Conservation (phyloP, 495 filamentous ascomycete genomes). For the Tuber brumale region DNA sequence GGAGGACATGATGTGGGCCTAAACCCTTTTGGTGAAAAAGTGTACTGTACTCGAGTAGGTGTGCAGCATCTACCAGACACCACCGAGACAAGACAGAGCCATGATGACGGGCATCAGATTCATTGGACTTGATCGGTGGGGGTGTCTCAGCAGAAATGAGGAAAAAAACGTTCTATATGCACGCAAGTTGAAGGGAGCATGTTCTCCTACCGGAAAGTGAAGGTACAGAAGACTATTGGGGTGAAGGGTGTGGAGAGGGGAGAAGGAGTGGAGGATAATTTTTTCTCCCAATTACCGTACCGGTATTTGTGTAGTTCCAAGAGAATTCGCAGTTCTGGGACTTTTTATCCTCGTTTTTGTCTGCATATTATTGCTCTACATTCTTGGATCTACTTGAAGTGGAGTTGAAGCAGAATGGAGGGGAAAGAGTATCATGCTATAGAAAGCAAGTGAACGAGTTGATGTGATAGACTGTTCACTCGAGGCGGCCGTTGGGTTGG, state of each 20-base stretch:
- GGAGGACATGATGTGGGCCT: conserved; percentile 13
- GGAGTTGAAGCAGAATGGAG: background rate
- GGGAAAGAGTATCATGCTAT: too few species aligned
- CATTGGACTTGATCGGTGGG: conserved; percentile 24
- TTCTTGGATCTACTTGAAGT: background rate
- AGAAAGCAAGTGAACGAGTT: too few species aligned
- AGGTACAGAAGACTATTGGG: background rate
- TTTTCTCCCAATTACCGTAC: background rate
- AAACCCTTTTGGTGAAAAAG: background rate
- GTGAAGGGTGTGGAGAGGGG: background rate
- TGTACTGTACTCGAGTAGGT: background rate
- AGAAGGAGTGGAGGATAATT: background rate
- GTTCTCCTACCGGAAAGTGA: background rate
- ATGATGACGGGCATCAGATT: conserved; percentile 28
- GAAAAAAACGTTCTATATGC: background rate
- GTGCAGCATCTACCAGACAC: conserved; percentile 13
- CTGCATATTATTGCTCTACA: background rate
- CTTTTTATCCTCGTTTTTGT: background rate
- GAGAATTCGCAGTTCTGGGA: background rate
- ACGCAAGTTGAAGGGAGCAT: background rate
- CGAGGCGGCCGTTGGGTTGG: background rate
- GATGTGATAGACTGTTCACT: background rate
- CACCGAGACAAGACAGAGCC: conserved; percentile 31
- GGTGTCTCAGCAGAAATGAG: conserved; percentile 25
- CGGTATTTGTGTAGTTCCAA: background rate